A percentile compares a stretch with the other conserved stretches of the same genome.
Conservation (phyloP, 108 stramenopile genomes). For the Parietichytrium sp. region DNA sequence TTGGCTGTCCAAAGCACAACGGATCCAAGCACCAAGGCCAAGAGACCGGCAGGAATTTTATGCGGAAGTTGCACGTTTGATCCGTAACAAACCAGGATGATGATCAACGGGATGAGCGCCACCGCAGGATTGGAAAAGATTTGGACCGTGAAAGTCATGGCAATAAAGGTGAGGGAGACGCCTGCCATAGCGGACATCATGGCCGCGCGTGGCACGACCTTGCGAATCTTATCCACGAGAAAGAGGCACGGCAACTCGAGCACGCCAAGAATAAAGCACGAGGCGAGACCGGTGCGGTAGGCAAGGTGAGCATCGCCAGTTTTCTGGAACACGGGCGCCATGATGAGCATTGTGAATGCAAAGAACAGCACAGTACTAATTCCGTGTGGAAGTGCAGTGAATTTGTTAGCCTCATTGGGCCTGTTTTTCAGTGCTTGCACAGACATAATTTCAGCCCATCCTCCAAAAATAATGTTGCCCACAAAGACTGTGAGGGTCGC, state of each 20-base stretch:
- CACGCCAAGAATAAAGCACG: conserved; percentile 27
- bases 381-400: conserved; percentile 27
- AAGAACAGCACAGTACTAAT: conserved; percentile 25
- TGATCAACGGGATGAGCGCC: neutral
- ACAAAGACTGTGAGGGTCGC: neutral
- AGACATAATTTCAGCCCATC: conserved; percentile 34
- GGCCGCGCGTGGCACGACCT: conserved; percentile 20
- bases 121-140: conserved; percentile 27
- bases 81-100: conserved; percentile 21
- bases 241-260: conserved; percentile 9
- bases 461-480: conserved; percentile 28
- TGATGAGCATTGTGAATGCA: conserved; percentile 38
- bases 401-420: neutral
- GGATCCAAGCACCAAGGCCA: neutral
- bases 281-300: conserved; percentile 22
- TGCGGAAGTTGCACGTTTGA: conserved; percentile 22
- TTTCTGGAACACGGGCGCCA: conserved; percentile 26
- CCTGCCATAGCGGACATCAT: conserved; percentile 38
- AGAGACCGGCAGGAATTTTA: neutral
- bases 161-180: conserved; percentile 20
- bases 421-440: neutral
- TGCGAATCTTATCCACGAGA: conserved; percentile 24
- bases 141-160: conserved; percentile 30
- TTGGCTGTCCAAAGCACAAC: neutral
- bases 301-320: conserved; percentile 29